Evolutionary conservation across 2,329 filamentous ascomycete genomes (phyloP).

Genomic region (Aspergillus oerlinghausenensis): DNA sequence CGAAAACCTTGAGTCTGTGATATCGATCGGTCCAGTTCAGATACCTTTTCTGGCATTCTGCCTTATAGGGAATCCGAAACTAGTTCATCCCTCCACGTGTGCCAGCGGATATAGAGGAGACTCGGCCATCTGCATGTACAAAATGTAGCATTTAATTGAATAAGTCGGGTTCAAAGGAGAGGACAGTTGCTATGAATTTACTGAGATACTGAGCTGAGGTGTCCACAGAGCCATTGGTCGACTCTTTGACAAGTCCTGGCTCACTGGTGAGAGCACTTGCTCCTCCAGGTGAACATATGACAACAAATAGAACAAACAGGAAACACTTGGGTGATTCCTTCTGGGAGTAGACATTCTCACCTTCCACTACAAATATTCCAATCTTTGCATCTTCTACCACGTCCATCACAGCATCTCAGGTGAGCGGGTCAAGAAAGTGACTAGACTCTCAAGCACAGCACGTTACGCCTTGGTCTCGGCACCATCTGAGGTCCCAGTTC

Average conservation of each 20-base stretch:
- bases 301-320: neutral
- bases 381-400: neutral
- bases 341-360: neutral
- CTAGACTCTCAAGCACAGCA: neutral
- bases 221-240: neutral
- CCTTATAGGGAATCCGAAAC: neutral
- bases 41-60: neutral
- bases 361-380: neutral
- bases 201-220: neutral
- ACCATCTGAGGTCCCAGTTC: neutral
- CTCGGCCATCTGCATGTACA: neutral
- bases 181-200: neutral
- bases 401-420: neutral
- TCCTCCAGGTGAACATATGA: neutral
- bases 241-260: neutral
- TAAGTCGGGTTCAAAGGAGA: neutral
- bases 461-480: neutral
- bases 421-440: neutral
- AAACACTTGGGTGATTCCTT: neutral
- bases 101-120: neutral
- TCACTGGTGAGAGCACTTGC: neutral
- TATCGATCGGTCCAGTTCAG: neutral
- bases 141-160: neutral
- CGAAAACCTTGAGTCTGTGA: neutral
- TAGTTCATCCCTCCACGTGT: neutral